Percentiles rank a stretch among this genome's conserved stretches.
Conservation (phyloP, 139 green algal species). For the Mychonastes homosphaera region DNA sequence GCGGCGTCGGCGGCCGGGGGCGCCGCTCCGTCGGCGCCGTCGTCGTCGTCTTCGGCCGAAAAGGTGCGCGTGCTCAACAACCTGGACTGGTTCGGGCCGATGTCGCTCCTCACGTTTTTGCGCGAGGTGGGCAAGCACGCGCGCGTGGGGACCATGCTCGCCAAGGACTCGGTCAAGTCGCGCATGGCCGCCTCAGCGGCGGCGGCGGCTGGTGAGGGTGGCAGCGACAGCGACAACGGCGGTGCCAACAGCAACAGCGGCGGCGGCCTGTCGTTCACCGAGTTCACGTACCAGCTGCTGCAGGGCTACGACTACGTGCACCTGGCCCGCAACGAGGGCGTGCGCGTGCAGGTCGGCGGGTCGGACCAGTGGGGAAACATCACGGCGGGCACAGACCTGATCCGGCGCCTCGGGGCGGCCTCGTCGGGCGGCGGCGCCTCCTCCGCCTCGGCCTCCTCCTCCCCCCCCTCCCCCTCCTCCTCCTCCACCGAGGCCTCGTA, state of each 20-base stretch:
- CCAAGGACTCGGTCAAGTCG: conserved; percentile 79
- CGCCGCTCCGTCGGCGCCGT: too few species aligned
- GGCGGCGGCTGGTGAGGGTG: too few species aligned
- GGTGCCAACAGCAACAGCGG: too few species aligned
- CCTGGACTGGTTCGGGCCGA: conserved; percentile 76
- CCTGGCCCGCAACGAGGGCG: conserved; percentile 32
- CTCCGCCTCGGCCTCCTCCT: too few species aligned
- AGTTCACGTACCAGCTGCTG: conserved; percentile 99
- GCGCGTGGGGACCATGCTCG: conserved; percentile 88
- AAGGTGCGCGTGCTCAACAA: conserved; percentile 70
- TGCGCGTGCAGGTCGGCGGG: conserved; percentile 68
- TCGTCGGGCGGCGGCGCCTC: too few species aligned
- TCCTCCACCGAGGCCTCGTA: too few species aligned
- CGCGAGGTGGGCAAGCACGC: conserved; percentile 87
- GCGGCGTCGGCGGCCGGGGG: not conserved
- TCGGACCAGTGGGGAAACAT: conserved; percentile 99
- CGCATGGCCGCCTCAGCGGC: not conserved
- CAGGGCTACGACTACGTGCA: conserved; percentile 98
- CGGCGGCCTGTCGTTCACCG: conserved; percentile 86
- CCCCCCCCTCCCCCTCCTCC: too few species aligned
- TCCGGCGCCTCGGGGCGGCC: conserved; percentile 52
- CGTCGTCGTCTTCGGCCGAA: too few species aligned
- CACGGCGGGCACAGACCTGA: conserved; percentile 79
- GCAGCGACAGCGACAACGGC: too few species aligned
- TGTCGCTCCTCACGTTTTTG: conserved; percentile 87